Base-by-base conservation (phyloP, 805 yeast species). In the Starmerella stigmatis region DNA sequence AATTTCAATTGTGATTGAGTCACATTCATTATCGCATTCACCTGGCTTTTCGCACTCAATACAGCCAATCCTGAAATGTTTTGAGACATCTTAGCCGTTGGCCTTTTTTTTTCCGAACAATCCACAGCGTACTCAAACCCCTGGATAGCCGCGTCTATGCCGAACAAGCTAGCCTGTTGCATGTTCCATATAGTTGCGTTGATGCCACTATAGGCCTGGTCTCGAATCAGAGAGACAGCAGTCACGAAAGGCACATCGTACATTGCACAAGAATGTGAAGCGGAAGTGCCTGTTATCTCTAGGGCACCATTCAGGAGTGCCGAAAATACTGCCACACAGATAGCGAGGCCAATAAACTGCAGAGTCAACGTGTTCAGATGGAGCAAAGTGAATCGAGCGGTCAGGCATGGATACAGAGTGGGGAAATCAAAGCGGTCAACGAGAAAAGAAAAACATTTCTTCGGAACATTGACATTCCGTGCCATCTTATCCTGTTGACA, bases 141-240 rank as follows among this genome's bases (percentile, higher is more conserved):
- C 9, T 29, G 3, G 6, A 26, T 10, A 2, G 32, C 16, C 1
- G 22, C 19, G 6, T n/a, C 5, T 10, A 47, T n/a, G 3, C 37
- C 27, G 16, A n/a, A n/a, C 8, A 15, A 4, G 17, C 47, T 32
- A 2, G 32, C 13, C 12, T 37, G 40, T 13, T 29, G 32, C 33
- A 47, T 16, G 17, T 50, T 50, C 50, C 51, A 50, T 7, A 48
- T 34, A 11, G 46, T 47, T 19, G 49, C 48, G 33, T 46, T 53
- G 36, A 46, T n/a, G 26, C 48, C 27, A 22, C 33, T 34, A 27
- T 46, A 10, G 2, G 45, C 13, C 28, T 44, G 46, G 6, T 15
- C 16, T 17, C 25, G 43, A 19, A 36, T n/a, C 7, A 23, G 23
- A 21, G 13, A 15, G 4, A n/a, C 35, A 8, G 20, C 15, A 15